A percentile compares a stretch with the other conserved stretches of the same genome.
phyloP scores from a whole-genome alignment of 345 rosid genomes.

The Citrus glauca region DNA sequence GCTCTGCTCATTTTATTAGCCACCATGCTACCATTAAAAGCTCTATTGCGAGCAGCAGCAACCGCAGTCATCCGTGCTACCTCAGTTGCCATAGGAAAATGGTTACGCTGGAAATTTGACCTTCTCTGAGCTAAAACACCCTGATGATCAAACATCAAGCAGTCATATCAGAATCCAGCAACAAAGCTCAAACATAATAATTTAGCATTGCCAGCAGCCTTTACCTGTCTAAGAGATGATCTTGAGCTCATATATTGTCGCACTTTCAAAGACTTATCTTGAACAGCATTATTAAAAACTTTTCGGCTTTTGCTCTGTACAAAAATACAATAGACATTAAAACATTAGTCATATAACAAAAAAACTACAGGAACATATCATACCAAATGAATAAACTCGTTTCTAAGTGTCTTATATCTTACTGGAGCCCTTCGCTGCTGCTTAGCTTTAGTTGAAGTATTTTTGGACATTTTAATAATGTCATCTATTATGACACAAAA shows the following conservation, averaged over 20 bases:
- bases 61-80: constrained; percentile 52
- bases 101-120: constrained; percentile 59
- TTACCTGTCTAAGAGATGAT: constrained; percentile 78
- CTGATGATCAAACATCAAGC: constrained; percentile 31
- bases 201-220: background rate
- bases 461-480: constrained; percentile 82
- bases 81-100: constrained; percentile 53
- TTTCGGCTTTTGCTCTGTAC: constrained; percentile 59
- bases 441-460: constrained; percentile 38
- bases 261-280: constrained; percentile 45
- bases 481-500: constrained; percentile 41
- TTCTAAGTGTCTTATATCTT: constrained; percentile 16
- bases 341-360: constrained; percentile 13
- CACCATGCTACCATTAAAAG: constrained; percentile 38
- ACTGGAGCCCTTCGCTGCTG: constrained; percentile 52
- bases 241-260: constrained; percentile 57
- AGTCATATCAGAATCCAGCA: background rate
- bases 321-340: background rate
- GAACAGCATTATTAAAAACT: constrained; percentile 33
- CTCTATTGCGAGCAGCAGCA: constrained; percentile 50
- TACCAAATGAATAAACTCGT: background rate
- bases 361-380: background rate
- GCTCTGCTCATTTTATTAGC: constrained; percentile 36
- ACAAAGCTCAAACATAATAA: background rate
- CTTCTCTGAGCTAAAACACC: constrained; percentile 76